Conservation (phyloP, 2,329 filamentous ascomycete genomes). For the Tolypocladium pustulatum region DNA sequence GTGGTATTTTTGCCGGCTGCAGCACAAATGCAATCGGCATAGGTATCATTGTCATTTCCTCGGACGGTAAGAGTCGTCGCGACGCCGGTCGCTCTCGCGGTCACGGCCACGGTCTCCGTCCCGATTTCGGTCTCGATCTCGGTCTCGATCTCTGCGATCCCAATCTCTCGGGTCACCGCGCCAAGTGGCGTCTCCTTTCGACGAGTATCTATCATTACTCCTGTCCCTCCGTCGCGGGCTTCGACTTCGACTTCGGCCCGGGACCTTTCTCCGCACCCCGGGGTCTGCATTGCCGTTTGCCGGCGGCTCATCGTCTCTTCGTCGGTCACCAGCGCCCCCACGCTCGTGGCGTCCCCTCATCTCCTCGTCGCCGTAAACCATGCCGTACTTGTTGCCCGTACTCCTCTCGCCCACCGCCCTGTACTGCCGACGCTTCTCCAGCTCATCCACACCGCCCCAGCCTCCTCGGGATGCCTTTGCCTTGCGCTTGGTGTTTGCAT, state of each 20-base stretch:
- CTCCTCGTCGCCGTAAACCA: slow-evolving; percentile 72
- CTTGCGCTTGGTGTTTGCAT: slow-evolving; percentile 71
- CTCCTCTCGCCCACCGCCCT: slow-evolving; percentile 49
- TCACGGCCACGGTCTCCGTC: slow-evolving; percentile 1
- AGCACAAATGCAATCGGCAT: neutral
- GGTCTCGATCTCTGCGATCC: slow-evolving; percentile 9
- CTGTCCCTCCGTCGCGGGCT: slow-evolving; percentile 24
- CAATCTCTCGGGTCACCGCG: slow-evolving; percentile 12
- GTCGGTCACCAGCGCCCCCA: slow-evolving; percentile 18
- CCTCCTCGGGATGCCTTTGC: slow-evolving; percentile 53
- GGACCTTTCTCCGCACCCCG: neutral
- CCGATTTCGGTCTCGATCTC: slow-evolving; percentile 17
- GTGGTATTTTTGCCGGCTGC: neutral
- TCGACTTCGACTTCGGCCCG: slow-evolving; percentile 22
- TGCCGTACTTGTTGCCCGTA: slow-evolving; percentile 50
- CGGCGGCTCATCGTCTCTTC: slow-evolving; percentile 9
- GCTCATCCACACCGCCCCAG: slow-evolving; percentile 78
- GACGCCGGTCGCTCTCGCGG: slow-evolving; percentile 15
- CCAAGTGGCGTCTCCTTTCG: slow-evolving; percentile 14
- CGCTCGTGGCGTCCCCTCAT: slow-evolving; percentile 41
- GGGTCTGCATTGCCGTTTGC: neutral
- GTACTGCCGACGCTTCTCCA: slow-evolving; percentile 90
- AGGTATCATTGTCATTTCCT: neutral
- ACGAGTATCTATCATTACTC: slow-evolving; percentile 20
- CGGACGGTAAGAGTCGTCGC: slow-evolving; percentile 4